These are phyloP conservation scores for Gossypium armourianum DNA, from an alignment of 441 rosid species.

Conservation along the genomic window DNA sequence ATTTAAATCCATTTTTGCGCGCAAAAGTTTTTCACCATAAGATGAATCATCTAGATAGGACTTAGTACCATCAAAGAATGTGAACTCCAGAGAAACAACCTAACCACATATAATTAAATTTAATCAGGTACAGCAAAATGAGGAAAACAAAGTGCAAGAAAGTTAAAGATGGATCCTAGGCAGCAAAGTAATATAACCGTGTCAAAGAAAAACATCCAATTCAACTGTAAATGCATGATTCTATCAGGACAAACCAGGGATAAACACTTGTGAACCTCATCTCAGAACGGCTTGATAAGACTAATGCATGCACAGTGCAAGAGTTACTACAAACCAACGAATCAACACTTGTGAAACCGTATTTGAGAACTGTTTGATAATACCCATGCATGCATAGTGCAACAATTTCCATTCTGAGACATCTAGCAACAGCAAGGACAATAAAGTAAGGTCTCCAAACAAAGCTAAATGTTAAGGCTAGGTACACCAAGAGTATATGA, in stretches of 20 bases:
- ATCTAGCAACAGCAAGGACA: neutral
- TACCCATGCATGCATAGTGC: neutral
- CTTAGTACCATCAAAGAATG: slow-evolving; percentile 90
- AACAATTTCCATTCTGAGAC: neutral
- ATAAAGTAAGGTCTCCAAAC: neutral
- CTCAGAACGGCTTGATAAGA: neutral
- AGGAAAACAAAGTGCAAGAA: neutral
- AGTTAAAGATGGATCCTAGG: slow-evolving; percentile 14
- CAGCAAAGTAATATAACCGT: slow-evolving; percentile 10
- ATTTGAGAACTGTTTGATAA: neutral
- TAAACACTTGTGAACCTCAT: neutral
- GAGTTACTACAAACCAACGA: neutral
- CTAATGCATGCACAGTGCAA: neutral
- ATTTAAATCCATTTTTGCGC: slow-evolving; percentile 88
- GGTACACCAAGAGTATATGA: neutral
- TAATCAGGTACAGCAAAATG: slow-evolving; percentile 1
- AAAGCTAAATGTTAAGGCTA: neutral
- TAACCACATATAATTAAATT: slow-evolving; percentile 24
- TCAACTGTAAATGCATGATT: neutral
- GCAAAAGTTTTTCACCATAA: slow-evolving; percentile 79
- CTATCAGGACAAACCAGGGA: slow-evolving; percentile 2
- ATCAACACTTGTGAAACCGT: neutral
- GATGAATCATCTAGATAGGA: slow-evolving; percentile 71
- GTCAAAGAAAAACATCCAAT: slow-evolving; percentile 2
- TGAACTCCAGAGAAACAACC: slow-evolving; percentile 94